Base-by-base conservation (phyloP, 2,329 filamentous ascomycete genomes). In the Colletotrichum theobromicola region DNA sequence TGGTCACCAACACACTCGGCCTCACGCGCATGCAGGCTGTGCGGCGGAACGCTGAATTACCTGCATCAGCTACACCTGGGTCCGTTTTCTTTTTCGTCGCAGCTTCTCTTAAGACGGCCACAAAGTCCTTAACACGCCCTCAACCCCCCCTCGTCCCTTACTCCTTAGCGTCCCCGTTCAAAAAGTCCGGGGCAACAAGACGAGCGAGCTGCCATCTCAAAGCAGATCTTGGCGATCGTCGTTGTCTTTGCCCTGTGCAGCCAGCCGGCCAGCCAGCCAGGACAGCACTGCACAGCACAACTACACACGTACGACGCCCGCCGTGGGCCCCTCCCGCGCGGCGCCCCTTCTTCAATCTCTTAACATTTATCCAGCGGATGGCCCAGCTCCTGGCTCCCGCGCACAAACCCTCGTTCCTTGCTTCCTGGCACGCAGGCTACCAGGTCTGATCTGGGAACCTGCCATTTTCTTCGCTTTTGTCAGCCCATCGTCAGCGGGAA, bases 151-250 rank as follows among this genome's bases (percentile, higher is more conserved):
- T 10, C 18, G 8, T 30, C 57, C n/a, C 13, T 34, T 16, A 5
- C 35, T 4, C 16, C 18, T 15, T 63, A n/a, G 46, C 34, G 28
- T 37, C 34, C 13, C 66, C 50, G 13, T 53, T n/a, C 26, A 53
- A 18, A 53, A 18, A 64, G 58, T 32, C 61, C 18, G 58, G 65
- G 35, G 62, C 37, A 35, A 35, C 53, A 32, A 30, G 57, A 61
- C 26, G 53, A 61, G 37, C 26, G 53, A 61, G 37, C 61, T 61
- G 62, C 26, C 67, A 67, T 74, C 62, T 57, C 18, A 62, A 66
- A 58, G 30, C 67, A 65, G 67, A 74, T 72, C 72, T 74, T 30
- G 67, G 68, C 61, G 67, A 74, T 74, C 67, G 34, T 42, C 62
- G 15, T 66, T 30, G 42, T 57, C n/a, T 74, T 61, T 69, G 28